These are phyloP conservation scores for Lepiota venenata DNA, from an alignment of 768 basidiomycete species.

Conservation along the genomic window DNA sequence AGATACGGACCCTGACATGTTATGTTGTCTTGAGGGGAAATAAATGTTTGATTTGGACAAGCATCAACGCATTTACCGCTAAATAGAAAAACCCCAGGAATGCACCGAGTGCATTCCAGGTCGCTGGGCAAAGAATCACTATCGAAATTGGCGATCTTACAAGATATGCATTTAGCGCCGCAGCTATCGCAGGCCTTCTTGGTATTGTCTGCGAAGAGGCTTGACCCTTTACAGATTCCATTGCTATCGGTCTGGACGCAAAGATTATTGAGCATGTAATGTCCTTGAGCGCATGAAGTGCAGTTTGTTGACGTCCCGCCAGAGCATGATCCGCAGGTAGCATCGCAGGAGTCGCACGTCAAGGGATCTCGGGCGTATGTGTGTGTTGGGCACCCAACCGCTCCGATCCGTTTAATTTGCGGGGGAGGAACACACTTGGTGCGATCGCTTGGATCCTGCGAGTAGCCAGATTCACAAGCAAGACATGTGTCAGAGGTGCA, in stretches of 20 bases:
- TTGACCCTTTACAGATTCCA: conserved; percentile 69
- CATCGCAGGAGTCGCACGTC: conserved; percentile 55
- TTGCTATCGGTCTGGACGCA: conserved; percentile 64
- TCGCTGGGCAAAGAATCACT: conserved; percentile 59
- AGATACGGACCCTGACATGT: conserved; percentile 58
- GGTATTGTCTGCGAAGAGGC: conserved; percentile 72
- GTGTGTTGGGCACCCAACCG: conserved; percentile 53
- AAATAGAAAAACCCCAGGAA: conserved; percentile 73
- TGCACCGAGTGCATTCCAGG: conserved; percentile 72
- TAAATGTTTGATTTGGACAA: conserved; percentile 73
- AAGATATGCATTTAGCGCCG: conserved; percentile 72
- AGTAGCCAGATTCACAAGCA: conserved; percentile 65
- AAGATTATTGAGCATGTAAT: conserved; percentile 55
- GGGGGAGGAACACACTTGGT: conserved; percentile 60
- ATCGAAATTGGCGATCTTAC: conserved; percentile 68
- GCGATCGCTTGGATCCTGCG: conserved; percentile 55
- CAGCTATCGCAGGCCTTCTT: conserved; percentile 82
- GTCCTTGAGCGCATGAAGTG: conserved; percentile 58
- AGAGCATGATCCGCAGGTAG: conserved; percentile 65
- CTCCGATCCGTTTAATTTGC: conserved; percentile 49
- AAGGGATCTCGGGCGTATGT: conserved; percentile 50
- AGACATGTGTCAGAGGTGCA: conserved; percentile 68
- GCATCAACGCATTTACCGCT: conserved; percentile 63
- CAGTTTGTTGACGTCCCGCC: conserved; percentile 66
- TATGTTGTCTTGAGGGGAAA: conserved; percentile 64